Base-by-base conservation (phyloP, 345 rosid species). In the Turnera subulata region DNA sequence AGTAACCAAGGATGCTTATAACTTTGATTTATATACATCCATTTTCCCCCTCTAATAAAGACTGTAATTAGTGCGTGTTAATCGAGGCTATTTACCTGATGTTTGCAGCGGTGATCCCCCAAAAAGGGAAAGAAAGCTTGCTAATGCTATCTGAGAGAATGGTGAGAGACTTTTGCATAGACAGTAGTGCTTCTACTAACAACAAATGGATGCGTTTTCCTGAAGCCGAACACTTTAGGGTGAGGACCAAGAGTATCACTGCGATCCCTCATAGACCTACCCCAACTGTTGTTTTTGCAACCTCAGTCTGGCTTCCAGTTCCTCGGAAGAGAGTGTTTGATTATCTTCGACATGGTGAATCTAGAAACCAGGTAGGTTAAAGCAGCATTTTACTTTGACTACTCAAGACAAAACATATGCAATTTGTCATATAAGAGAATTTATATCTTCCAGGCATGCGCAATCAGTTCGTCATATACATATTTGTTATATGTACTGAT, bases 121-220 rank as follows among this genome's bases (percentile, higher is more conserved):
- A 50, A 46, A 50, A 16, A 29, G 85, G 80, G 55, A 80, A 55
- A 47, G 51, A 10, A 18, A 66, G 65, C 18, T 21, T 80, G 46
- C 21, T 84, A 47, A 72, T 64, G 69, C 56, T 82, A 43, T 62
- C 71, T 4, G 79, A 64, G 23, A 72, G 69, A 21, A 74, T 82
- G 81, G 61, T 55, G 33, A 63, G 62, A 42, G 68, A 25, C 20
- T 84, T 67, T 47, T 74, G 68, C 50, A 33, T n/a, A 14, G 68
- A 64, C 6, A 2, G 59, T 1, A 47, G 58, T 50, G 67, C 67
- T 32, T 63, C 61, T 0, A 39, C 17, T 12, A 32, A 33, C n/a
- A 70, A 74, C 21, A 7, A 20, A 0, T 84, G 91, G 91, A 46
- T 18, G 50, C 40, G 66, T 11, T 49, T 76, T 8, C 64, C 67